A percentile compares a stretch with the other conserved stretches of the same genome.
Conservation (phyloP, 2,329 filamentous ascomycete genomes). For the Hymenoscyphus fraxineus region DNA sequence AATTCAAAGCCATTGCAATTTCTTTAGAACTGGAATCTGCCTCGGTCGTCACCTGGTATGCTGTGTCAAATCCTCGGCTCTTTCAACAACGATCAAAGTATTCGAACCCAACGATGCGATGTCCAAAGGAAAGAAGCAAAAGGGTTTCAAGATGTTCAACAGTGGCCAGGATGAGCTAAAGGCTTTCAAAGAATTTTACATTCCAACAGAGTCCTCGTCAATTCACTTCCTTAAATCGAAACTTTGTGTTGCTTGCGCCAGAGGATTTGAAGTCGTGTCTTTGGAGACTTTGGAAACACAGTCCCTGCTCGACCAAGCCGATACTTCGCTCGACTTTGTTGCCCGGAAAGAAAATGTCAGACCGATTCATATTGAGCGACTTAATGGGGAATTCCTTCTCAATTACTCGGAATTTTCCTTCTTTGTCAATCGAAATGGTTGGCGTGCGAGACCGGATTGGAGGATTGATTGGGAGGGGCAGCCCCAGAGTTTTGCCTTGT, state of each 20-base stretch:
- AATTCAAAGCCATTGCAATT: constrained; percentile 95
- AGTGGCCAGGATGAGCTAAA: constrained; percentile 90
- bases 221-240: constrained; percentile 97
- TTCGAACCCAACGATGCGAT: constrained; percentile 96
- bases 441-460: constrained; percentile 95
- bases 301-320: constrained; percentile 91
- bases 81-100: constrained; percentile 98
- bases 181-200: constrained; percentile 98
- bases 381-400: constrained; percentile 94
- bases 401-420: constrained; percentile 99
- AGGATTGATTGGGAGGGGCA: constrained; percentile 95
- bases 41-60: constrained; percentile 91
- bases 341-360: constrained; percentile 88
- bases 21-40: constrained; percentile 97
- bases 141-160: constrained; percentile 94
- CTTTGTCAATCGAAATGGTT: constrained; percentile 98
- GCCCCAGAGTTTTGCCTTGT: constrained; percentile 87
- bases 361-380: constrained; percentile 94
- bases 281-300: constrained; percentile 98
- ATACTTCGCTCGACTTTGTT: constrained; percentile 96
- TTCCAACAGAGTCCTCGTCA: constrained; percentile 95
- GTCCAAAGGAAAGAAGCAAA: constrained; percentile 91
- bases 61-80: constrained; percentile 88
- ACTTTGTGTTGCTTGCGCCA: constrained; percentile 90
- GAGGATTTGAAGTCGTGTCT: constrained; percentile 95